Conservation (phyloP, 2,329 filamentous ascomycete species). For the Beauveria medogensis region DNA sequence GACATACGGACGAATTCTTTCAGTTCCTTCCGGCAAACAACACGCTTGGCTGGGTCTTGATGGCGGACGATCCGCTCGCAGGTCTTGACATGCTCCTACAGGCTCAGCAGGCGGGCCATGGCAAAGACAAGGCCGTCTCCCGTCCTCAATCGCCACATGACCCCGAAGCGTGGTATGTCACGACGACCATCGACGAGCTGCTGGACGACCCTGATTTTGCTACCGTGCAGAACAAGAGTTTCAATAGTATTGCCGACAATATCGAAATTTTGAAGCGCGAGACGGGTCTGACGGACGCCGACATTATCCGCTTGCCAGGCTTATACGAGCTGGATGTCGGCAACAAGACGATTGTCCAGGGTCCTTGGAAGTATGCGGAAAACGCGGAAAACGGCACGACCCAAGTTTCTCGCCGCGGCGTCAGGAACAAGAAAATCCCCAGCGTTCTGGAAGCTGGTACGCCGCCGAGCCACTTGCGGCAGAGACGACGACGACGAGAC, state of each 20-base stretch:
- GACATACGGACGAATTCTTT: constrained; percentile 23
- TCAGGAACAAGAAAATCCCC: no score
- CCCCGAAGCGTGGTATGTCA: not conserved
- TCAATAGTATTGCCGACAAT: constrained; percentile 16
- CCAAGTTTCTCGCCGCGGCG: no score
- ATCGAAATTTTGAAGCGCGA: constrained; percentile 17
- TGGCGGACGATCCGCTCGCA: constrained; percentile 17
- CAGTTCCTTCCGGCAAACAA: constrained; percentile 21
- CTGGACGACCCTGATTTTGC: not conserved
- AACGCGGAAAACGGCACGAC: no score
- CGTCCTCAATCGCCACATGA: not conserved
- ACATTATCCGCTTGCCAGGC: constrained; percentile 17
- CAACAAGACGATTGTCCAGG: not conserved
- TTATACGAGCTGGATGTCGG: constrained; percentile 12
- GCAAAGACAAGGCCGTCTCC: not conserved
- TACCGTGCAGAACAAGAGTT: not conserved
- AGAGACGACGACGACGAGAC: no score
- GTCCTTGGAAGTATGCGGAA: no score
- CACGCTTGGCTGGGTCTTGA: constrained; percentile 18
- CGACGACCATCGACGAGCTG: not conserved
- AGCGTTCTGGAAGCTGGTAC: no score
- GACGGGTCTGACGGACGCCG: constrained; percentile 17
- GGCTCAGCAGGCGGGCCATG: not conserved
- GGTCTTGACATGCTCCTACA: constrained; percentile 12
- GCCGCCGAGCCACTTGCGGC: no score